Base-by-base conservation (phyloP, 2,329 filamentous ascomycete species). In the Claviceps arundinis region DNA sequence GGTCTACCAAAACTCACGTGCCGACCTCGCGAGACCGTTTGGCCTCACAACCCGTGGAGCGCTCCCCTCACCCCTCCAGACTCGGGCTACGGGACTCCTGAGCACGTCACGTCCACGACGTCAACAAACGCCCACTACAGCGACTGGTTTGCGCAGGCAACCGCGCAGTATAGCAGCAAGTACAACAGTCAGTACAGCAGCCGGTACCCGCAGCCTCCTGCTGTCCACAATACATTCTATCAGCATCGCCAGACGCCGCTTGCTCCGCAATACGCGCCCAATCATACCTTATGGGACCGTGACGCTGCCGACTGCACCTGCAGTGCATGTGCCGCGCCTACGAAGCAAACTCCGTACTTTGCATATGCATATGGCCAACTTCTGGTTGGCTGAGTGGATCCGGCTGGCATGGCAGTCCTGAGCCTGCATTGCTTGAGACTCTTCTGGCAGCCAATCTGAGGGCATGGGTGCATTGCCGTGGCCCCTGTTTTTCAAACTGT, bases 11-110 rank as follows among this genome's bases (percentile, higher is more conserved):
- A 66, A 44, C 62, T 65, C 38, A 57, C 48, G 40, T 79, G 74
- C 57, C 70, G 70, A 41, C 56, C 68, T 4, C 72, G 70, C 37
- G 75, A 79, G 46, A 64, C 65, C 13, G 64, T 67, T 2, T 74
- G 74, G 69, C 60, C 67, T 37, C 68, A 69, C 52, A 73, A 73
- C 54, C 68, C 73, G 14, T 69, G 71, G 71, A 67, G 65, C 13
- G 71, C 72, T 47, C 76, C 76, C 6, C 65, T 81, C 52, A 81
- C 78, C 0, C 78, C 78, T 2, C 78, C 78, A 1, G 78, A 81
- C 56, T 81, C 78, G 19, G 78, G 78, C 5, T 81, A 81, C 52
- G 77, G 77, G 44, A 82, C 78, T 0, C 78, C 78, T 4, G 78
- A 81, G 58, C 78, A 80, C 56, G 67, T 71, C 48, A 73, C 75